These are phyloP conservation scores for Hyphodiscus sp. DNA, from an alignment of 2,329 filamentous ascomycete species.

Conservation along the genomic window DNA sequence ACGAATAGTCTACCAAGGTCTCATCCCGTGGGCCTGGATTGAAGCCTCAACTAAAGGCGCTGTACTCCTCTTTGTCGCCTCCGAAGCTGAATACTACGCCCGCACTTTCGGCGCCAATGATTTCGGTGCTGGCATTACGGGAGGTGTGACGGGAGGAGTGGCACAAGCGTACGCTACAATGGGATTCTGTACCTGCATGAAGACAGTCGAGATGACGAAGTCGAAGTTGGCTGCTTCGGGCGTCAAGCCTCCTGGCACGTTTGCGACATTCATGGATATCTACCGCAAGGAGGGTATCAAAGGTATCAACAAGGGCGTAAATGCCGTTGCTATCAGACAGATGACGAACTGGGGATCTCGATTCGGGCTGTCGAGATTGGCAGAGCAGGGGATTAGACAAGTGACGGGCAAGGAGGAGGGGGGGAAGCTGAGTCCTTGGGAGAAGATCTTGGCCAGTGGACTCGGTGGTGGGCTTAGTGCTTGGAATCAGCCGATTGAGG, in stretches of 20 bases:
- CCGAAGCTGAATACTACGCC: conserved; percentile 94
- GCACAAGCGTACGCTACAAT: conserved; percentile 99
- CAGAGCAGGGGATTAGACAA: conserved; percentile 80
- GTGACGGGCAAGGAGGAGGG: conserved; percentile 70
- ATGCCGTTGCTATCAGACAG: conserved; percentile 95
- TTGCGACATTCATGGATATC: conserved; percentile 94
- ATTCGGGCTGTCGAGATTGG: conserved; percentile 88
- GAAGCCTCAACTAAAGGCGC: conserved; percentile 99
- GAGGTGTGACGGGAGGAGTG: conserved; percentile 89
- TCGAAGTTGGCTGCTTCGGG: conserved; percentile 85
- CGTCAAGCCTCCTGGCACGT: conserved; percentile 81
- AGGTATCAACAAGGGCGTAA: conserved; percentile 98
- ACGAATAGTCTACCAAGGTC: conserved; percentile 86
- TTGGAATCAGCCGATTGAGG: conserved; percentile 99
- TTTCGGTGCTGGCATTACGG: conserved; percentile 82
- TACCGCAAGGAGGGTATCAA: conserved; percentile 89
- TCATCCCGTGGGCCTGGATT: conserved; percentile 99
- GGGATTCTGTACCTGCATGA: conserved; percentile 99
- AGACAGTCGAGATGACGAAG: conserved; percentile 99
- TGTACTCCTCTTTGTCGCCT: conserved; percentile 97
- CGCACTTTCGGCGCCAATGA: conserved; percentile 75
- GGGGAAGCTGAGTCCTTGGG: conserved; percentile 69
- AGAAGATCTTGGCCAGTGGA: conserved; percentile 84
- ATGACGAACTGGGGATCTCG: conserved; percentile 99
- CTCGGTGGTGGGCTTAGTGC: conserved; percentile 91